Conservation (phyloP, 805 yeast species). For the Scheffersomyces ergatensis region DNA sequence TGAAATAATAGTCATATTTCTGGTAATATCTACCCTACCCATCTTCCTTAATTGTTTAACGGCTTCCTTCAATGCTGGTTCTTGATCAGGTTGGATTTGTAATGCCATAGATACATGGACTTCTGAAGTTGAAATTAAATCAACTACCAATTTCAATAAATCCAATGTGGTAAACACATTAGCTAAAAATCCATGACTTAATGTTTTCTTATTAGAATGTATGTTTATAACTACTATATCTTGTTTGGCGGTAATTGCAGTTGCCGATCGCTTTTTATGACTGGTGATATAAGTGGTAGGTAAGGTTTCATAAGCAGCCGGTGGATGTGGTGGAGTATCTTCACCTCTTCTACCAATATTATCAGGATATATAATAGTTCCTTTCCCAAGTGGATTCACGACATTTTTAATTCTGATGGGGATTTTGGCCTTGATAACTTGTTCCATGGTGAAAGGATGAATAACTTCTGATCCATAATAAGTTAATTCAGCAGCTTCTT, state of each 20-base stretch:
- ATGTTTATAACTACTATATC: slow-evolving; percentile 89
- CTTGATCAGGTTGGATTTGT: slow-evolving; percentile 69
- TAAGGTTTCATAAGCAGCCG: slow-evolving; percentile 62
- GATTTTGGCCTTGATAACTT: slow-evolving; percentile 91
- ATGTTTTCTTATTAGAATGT: slow-evolving; percentile 89
- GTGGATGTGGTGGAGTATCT: slow-evolving; percentile 93
- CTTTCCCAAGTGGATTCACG: slow-evolving; percentile 87
- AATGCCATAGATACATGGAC: slow-evolving; percentile 98
- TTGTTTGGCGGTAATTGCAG: slow-evolving; percentile 94
- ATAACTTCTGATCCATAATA: slow-evolving; percentile 98
- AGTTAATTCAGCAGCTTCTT: slow-evolving; percentile 97
- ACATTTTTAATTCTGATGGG: slow-evolving; percentile 97
- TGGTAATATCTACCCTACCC: slow-evolving; percentile 87
- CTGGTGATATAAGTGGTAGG: slow-evolving; percentile 31
- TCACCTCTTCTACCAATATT: slow-evolving; percentile 83
- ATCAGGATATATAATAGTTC: slow-evolving; percentile 93
- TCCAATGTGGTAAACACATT: slow-evolving; percentile 85
- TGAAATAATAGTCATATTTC: slow-evolving; percentile 86
- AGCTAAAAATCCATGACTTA: slow-evolving; percentile 94
- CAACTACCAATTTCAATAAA: slow-evolving; percentile 82
- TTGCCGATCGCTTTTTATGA: slow-evolving; percentile 65
- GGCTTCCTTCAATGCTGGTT: slow-evolving; percentile 63
- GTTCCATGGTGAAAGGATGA: slow-evolving; percentile 99
- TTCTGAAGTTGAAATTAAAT: slow-evolving; percentile 93
- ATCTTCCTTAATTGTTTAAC: slow-evolving; percentile 72